phyloP scores from a whole-genome alignment of 2,329 filamentous ascomycete species.

The Curvularia sp. region DNA sequence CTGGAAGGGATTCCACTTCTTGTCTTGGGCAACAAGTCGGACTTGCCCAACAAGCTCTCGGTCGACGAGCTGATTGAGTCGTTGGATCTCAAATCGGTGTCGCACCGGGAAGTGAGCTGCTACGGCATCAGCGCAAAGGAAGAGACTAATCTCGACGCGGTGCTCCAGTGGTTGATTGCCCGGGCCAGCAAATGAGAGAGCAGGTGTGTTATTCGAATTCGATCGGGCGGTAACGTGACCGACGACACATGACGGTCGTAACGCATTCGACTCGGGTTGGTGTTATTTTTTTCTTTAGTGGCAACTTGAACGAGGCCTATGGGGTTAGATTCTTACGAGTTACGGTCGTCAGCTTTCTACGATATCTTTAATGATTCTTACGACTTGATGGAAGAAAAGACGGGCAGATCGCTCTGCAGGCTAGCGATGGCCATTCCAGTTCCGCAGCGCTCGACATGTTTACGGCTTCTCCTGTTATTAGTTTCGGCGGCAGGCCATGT shows the following conservation, averaged over 20 bases:
- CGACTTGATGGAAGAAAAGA: slow-evolving; percentile 60
- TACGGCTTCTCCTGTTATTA: slow-evolving; percentile 29
- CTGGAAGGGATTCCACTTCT: slow-evolving; percentile 90
- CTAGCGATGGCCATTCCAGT: slow-evolving; percentile 58
- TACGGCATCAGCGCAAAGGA: slow-evolving; percentile 99
- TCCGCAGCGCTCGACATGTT: slow-evolving; percentile 46
- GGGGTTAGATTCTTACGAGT: slow-evolving; percentile 47
- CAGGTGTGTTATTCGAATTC: slow-evolving; percentile 22
- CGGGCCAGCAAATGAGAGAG: slow-evolving; percentile 65
- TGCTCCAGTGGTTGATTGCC: slow-evolving; percentile 95
- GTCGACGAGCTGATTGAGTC: slow-evolving; percentile 96
- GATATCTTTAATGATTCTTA: slow-evolving; percentile 60
- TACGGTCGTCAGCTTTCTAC: slow-evolving; percentile 51
- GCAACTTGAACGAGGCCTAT: slow-evolving; percentile 42
- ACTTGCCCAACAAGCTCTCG: slow-evolving; percentile 86
- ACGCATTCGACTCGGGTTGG: slow-evolving; percentile 30
- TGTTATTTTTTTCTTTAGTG: slow-evolving; percentile 15
- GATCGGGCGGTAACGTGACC: slow-evolving; percentile 35
- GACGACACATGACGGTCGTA: slow-evolving; percentile 28
- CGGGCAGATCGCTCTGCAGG: slow-evolving; percentile 54
- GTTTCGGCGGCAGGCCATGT: slow-evolving; percentile 29
- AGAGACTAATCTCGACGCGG: slow-evolving; percentile 97
- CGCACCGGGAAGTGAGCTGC: slow-evolving; percentile 92
- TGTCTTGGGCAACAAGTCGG: slow-evolving; percentile 96
- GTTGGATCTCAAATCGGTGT: slow-evolving; percentile 87